Conservation (phyloP, 1,139 yeast genomes). For the Suhomyces panamericanus region DNA sequence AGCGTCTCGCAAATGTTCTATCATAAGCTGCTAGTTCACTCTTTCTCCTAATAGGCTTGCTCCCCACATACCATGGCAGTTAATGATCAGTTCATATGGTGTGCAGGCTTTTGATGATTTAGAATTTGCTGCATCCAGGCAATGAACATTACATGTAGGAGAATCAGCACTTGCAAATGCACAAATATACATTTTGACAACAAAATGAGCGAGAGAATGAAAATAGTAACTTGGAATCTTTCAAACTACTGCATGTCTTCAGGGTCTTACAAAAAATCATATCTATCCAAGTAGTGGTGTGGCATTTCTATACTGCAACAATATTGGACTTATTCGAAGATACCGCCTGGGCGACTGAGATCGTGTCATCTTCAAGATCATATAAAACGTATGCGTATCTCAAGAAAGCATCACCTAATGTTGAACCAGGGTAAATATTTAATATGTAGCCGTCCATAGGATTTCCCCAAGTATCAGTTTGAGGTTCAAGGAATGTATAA, state of each 20-base stretch:
- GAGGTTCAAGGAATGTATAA: background rate
- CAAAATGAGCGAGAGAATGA: no score
- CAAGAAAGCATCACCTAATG: constrained; percentile 22
- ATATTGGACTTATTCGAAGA: constrained; percentile 15
- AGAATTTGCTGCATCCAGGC: background rate
- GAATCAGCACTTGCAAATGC: background rate
- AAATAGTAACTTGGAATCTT: no score
- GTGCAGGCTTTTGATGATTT: background rate
- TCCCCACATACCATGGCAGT: constrained; percentile 36
- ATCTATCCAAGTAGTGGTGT: background rate
- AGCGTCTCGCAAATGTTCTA: constrained; percentile 67
- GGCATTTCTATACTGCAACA: constrained; percentile 1
- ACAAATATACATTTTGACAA: no score
- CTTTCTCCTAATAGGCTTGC: constrained; percentile 65
- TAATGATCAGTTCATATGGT: background rate
- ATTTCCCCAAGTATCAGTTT: constrained; percentile 3
- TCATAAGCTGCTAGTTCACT: constrained; percentile 67
- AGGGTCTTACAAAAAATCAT: no score
- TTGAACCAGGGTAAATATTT: background rate
- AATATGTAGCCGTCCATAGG: constrained; percentile 8
- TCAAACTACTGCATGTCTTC: background rate
- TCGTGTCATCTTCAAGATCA: constrained; percentile 20
- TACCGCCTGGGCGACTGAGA: constrained; percentile 23
- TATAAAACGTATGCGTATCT: constrained; percentile 25
- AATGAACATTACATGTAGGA: background rate